phyloP scores from a whole-genome alignment of 2,329 filamentous ascomycete genomes.

The Epichloe gansuensis region DNA sequence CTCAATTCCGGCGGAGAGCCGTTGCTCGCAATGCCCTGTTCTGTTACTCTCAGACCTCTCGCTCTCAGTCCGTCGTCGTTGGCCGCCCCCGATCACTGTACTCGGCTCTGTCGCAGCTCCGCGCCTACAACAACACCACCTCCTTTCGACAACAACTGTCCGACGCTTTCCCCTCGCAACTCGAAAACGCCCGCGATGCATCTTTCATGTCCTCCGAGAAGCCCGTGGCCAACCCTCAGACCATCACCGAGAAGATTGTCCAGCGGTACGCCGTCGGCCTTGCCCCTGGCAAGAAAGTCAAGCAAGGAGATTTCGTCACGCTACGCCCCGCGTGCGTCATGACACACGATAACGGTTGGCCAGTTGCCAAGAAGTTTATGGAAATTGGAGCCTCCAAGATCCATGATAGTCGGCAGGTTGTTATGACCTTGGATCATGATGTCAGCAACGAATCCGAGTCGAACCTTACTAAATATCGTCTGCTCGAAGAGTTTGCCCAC shows the following conservation, averaged over 20 bases:
- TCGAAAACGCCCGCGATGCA: slow-evolving; percentile 39
- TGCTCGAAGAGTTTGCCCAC: slow-evolving; percentile 72
- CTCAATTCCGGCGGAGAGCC: background rate
- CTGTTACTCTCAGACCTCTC: background rate
- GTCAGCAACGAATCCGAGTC: slow-evolving; percentile 70
- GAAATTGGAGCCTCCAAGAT: slow-evolving; percentile 64
- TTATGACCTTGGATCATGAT: slow-evolving; percentile 80
- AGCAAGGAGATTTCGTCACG: slow-evolving; percentile 72
- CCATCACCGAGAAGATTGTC: slow-evolving; percentile 81
- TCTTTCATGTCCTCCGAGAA: slow-evolving; percentile 37
- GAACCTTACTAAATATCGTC: slow-evolving; percentile 71
- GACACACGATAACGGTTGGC: slow-evolving; percentile 79
- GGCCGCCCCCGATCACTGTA: background rate
- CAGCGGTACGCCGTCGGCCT: slow-evolving; percentile 71
- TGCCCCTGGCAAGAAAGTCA: slow-evolving; percentile 60
- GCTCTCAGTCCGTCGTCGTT: background rate
- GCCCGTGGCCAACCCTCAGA: slow-evolving; percentile 5
- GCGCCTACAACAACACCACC: background rate
- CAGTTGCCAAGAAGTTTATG: slow-evolving; percentile 65
- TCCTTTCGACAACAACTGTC: background rate
- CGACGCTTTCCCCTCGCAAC: slow-evolving; percentile 51
- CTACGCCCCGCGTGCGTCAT: slow-evolving; percentile 64
- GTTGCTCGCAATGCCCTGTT: background rate
- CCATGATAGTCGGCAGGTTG: slow-evolving; percentile 58
- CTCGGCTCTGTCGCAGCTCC: background rate